These are phyloP conservation scores for Lepiota subincarnata DNA, from an alignment of 768 basidiomycete genomes.

Conservation along the genomic window DNA sequence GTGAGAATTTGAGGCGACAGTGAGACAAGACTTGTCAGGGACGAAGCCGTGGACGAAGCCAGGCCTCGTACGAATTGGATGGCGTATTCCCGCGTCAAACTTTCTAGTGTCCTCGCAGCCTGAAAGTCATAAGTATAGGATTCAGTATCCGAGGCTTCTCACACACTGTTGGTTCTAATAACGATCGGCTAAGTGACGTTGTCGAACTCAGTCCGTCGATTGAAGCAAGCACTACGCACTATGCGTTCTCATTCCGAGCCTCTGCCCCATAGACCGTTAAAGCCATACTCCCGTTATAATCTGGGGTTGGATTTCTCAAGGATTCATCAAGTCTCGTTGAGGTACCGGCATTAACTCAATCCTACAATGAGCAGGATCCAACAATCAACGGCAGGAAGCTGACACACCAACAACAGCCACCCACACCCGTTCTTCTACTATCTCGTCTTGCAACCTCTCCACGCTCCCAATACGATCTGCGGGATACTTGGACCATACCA, in stretches of 20 bases:
- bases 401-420: conserved; percentile 40
- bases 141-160: too few species aligned
- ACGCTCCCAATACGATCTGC: conserved; percentile 32
- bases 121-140: not conserved
- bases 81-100: conserved; percentile 4
- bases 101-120: not conserved
- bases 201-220: not conserved
- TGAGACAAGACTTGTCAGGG: conserved; percentile 31
- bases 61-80: conserved; percentile 15
- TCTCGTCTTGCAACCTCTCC: conserved; percentile 30
- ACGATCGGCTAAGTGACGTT: not conserved
- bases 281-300: conserved; percentile 45
- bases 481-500: conserved; percentile 35
- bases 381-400: not conserved
- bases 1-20: conserved; percentile 49
- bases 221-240: not conserved
- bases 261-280: conserved; percentile 40
- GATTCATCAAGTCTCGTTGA: conserved; percentile 1
- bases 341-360: conserved; percentile 6
- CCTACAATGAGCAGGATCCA: too few species aligned
- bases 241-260: conserved; percentile 15
- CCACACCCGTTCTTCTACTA: conserved; percentile 46
- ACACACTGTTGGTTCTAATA: not conserved
- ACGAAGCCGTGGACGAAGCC: conserved; percentile 11
- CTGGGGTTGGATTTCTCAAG: conserved; percentile 8